Evolutionary conservation across 345 rosid genomes (phyloP).

Genomic region (Trapa bicornis): DNA sequence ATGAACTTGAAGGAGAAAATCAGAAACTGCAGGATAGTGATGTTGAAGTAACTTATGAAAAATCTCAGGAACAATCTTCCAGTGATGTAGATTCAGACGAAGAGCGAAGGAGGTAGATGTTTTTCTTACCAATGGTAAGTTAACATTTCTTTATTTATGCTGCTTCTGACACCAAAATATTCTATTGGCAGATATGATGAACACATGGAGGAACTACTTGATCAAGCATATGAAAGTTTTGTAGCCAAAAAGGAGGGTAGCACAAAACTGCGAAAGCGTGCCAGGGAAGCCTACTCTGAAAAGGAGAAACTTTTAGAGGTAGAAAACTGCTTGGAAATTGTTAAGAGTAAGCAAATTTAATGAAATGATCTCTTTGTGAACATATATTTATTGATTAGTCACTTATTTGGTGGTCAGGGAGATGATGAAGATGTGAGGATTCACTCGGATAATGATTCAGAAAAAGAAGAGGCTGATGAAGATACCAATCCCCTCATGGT

Average conservation of each 20-base stretch:
- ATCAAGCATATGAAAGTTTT: conserved; percentile 60
- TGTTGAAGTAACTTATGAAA: conserved; percentile 30
- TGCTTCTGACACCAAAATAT: not conserved
- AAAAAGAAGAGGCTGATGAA: conserved; percentile 36
- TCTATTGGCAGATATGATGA: conserved; percentile 52
- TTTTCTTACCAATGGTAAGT: not conserved
- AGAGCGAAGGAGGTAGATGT: conserved; percentile 53
- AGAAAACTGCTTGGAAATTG: conserved; percentile 1
- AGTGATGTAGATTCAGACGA: conserved; percentile 75
- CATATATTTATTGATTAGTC: not conserved
- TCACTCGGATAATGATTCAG: conserved; percentile 55
- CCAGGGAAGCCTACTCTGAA: conserved; percentile 50
- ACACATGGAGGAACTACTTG: conserved; percentile 63
- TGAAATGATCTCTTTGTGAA: not conserved
- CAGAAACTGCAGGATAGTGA: conserved; percentile 33
- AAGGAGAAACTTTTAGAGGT: conserved; percentile 55
- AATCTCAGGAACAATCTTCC: conserved; percentile 27
- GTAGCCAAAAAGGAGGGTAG: conserved; percentile 62
- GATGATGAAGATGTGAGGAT: conserved; percentile 32
- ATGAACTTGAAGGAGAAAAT: conserved; percentile 38
- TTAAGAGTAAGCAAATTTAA: not conserved
- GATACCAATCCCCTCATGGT: conserved; percentile 83
- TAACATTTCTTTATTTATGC: not conserved
- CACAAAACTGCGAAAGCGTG: conserved; percentile 69
- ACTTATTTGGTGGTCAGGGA: conserved; percentile 29